These are phyloP conservation scores for Magnolia officinalis DNA, from an alignment of 164 flowering plant genomes.

Conservation along the genomic window DNA sequence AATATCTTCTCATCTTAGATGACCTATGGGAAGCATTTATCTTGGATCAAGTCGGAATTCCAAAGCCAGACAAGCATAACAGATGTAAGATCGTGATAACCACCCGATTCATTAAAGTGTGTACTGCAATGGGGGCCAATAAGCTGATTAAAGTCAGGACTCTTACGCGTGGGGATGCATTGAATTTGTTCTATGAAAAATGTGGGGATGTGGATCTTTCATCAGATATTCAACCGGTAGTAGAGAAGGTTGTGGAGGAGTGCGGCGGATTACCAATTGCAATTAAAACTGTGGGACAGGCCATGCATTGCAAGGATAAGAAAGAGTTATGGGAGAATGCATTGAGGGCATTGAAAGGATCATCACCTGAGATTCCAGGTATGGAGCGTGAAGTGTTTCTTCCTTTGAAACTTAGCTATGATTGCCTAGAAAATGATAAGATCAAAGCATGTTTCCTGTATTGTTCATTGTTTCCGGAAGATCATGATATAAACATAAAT, in stretches of 20 bases:
- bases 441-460: neutral
- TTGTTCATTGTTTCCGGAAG: neutral
- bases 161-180: neutral
- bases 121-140: constrained; percentile 24
- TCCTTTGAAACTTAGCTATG: neutral
- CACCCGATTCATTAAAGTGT: constrained; percentile 19
- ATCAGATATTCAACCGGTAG: neutral
- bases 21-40: constrained; percentile 25
- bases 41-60: constrained; percentile 27
- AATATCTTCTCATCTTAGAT: constrained; percentile 24
- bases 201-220: neutral
- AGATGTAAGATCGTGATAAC: constrained; percentile 24
- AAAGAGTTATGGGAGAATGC: neutral
- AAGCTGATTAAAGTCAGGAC: neutral
- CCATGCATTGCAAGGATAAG: neutral
- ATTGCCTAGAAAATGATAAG: neutral
- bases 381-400: neutral
- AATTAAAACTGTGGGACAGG: neutral
- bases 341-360: neutral
- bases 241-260: neutral
- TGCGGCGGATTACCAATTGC: constrained; percentile 6
- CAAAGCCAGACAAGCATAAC: constrained; percentile 3
- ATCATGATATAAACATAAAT: neutral
- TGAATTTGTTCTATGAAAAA: neutral
- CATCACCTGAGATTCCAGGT: neutral